Conservation (phyloP, 768 basidiomycete genomes). For the Xanthoconium stramineum region DNA sequence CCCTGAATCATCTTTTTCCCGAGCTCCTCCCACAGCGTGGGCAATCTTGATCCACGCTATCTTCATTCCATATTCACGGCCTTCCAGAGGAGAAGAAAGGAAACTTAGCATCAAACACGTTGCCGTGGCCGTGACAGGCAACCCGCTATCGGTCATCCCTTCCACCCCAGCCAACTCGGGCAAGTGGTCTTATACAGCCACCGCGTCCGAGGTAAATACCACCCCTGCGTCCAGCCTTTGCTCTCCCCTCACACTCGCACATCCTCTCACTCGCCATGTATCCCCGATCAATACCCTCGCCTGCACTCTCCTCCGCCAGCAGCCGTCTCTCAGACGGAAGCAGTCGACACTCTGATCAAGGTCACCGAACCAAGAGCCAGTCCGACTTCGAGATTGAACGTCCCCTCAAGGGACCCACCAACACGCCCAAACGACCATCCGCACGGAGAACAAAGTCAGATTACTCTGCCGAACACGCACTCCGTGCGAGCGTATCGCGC, state of each 20-base stretch:
- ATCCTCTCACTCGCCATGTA: slow-evolving; percentile 21
- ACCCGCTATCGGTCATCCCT: slow-evolving; percentile 25
- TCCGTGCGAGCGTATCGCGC: slow-evolving; percentile 51
- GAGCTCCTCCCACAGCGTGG: slow-evolving; percentile 18
- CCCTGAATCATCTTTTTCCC: slow-evolving; percentile 18
- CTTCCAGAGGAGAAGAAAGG: slow-evolving; percentile 21
- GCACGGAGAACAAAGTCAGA: slow-evolving; percentile 37
- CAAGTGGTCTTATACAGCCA: slow-evolving; percentile 32
- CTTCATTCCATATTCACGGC: slow-evolving; percentile 26
- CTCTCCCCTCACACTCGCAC: slow-evolving; percentile 10
- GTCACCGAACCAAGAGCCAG: slow-evolving; percentile 40
- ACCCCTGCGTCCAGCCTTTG: slow-evolving; percentile 9
- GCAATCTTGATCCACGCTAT: slow-evolving; percentile 31
- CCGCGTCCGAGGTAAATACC: slow-evolving; percentile 33
- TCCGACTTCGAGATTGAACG: slow-evolving; percentile 70
- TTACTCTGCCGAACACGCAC: slow-evolving; percentile 50
- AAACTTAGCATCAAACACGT: slow-evolving; percentile 31
- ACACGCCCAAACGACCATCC: slow-evolving; percentile 31
- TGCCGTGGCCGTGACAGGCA: slow-evolving; percentile 32
- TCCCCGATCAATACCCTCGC: slow-evolving; percentile 29
- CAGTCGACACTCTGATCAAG: slow-evolving; percentile 31
- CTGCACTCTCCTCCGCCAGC: slow-evolving; percentile 32
- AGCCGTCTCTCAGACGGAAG: slow-evolving; percentile 40
- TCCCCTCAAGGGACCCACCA: slow-evolving; percentile 35
- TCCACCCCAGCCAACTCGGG: slow-evolving; percentile 29